Percentiles rank a stretch among this genome's conserved stretches.
phyloP scores from a whole-genome alignment of 1,284 basidiomycete genomes.

The Pascua sp. region DNA sequence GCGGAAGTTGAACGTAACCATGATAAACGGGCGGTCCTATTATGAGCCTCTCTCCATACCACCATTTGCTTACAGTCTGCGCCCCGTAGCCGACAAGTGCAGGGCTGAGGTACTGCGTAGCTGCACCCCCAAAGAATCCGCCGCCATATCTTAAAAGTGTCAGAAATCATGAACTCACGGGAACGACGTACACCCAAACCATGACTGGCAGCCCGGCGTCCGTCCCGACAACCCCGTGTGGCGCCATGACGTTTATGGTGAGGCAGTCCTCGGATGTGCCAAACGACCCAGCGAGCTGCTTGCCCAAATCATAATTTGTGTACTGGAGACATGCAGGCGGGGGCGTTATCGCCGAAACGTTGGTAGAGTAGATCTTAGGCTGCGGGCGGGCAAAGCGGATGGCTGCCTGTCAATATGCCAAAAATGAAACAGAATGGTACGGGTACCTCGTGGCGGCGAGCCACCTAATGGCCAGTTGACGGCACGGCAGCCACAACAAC shows the following conservation, averaged over 20 bases:
- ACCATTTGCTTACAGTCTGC: conserved; percentile 1
- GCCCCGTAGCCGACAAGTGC: conserved; percentile 13
- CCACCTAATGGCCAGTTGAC: too few relatives aligned
- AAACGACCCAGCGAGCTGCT: conserved; percentile 7
- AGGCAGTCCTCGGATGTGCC: conserved; percentile 48
- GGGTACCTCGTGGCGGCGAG: too few relatives aligned
- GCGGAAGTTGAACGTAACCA: conserved; percentile 51
- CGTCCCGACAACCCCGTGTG: conserved; percentile 18
- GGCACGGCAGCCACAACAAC: too few relatives aligned
- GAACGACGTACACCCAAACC: conserved; percentile 28
- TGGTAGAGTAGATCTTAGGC: conserved; percentile 20
- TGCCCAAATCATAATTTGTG: conserved; percentile 22
- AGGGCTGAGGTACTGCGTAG: conserved; percentile 21
- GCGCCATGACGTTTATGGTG: conserved; percentile 46
- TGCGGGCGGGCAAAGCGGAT: conserved; percentile 51
- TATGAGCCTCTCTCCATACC: neutral
- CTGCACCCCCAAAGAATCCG: conserved; percentile 26
- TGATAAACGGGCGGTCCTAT: conserved; percentile 43
- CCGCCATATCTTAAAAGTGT: conserved; percentile 38
- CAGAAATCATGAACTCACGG: neutral
- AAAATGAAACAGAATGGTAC: too few relatives aligned
- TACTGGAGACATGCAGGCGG: conserved; percentile 35
- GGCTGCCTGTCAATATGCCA: conserved; percentile 40
- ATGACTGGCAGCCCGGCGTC: conserved; percentile 44
- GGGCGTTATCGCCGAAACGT: conserved; percentile 27